Evolutionary conservation across 2,329 filamentous ascomycete species (phyloP).

Genomic region (Colletotrichum graminicola): DNA sequence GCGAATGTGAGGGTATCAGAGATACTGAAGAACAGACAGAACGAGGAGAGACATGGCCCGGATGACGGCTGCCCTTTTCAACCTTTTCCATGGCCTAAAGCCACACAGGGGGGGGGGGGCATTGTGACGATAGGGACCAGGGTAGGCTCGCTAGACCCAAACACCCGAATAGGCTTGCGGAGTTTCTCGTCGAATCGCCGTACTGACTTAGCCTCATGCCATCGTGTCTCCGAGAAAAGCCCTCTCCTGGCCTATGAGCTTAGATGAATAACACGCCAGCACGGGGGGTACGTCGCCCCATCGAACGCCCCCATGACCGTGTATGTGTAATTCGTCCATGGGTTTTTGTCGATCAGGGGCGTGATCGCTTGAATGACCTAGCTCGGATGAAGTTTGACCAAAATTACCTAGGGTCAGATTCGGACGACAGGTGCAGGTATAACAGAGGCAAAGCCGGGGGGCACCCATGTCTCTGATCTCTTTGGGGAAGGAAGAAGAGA

Average conservation of each 20-base stretch:
- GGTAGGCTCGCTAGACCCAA: slow-evolving; percentile 8
- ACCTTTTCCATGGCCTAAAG: slow-evolving; percentile 14
- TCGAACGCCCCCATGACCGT: slow-evolving; percentile 28
- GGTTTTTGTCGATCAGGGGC: slow-evolving; percentile 42
- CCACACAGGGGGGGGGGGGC: not conserved
- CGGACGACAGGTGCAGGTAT: slow-evolving; percentile 35
- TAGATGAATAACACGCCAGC: not conserved
- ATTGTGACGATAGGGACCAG: slow-evolving; percentile 3
- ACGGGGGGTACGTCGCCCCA: slow-evolving; percentile 14
- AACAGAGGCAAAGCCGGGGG: slow-evolving; percentile 3
- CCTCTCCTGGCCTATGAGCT: not conserved
- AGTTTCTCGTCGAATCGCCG: slow-evolving; percentile 22
- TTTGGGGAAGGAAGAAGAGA: slow-evolving; percentile 16
- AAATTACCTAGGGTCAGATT: slow-evolving; percentile 21
- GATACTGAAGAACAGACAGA: slow-evolving; percentile 42
- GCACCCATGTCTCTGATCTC: slow-evolving; percentile 5
- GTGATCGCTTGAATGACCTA: slow-evolving; percentile 34
- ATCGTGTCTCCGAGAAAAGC: slow-evolving; percentile 25
- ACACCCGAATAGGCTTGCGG: slow-evolving; percentile 31
- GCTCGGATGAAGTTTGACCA: slow-evolving; percentile 11
- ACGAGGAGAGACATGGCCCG: not conserved
- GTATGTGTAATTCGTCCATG: slow-evolving; percentile 4
- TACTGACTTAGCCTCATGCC: slow-evolving; percentile 16
- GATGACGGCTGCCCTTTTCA: slow-evolving; percentile 38
- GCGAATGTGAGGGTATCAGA: slow-evolving; percentile 45